Evolutionary conservation across 129 eudicot genomes (phyloP), one percentile per base, ranked within the genome.

Genomic region (Lonicera japonica): DNA sequence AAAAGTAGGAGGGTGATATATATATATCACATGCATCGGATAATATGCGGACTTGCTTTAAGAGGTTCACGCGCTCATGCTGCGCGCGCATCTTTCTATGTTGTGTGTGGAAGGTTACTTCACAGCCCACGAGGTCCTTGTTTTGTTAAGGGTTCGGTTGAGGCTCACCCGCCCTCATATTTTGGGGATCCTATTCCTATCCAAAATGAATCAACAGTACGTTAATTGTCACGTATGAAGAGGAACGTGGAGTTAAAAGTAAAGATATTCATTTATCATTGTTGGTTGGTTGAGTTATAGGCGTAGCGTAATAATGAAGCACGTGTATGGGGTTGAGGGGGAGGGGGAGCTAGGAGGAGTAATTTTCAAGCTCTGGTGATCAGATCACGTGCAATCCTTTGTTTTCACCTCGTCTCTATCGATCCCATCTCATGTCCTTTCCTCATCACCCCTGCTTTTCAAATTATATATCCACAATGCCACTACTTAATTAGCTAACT

Each of bases 21-120:
- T n/a, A n/a, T n/a, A n/a, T n/a, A n/a, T n/a, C n/a, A n/a, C n/a
- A n/a, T n/a, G n/a, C n/a, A n/a, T n/a, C n/a, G n/a, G n/a, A n/a
- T n/a, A n/a, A n/a, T n/a, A n/a, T n/a, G 4, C 51, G 0, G 51
- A 3, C 51, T 10, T 15, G 10, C 16, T 10, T 12, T 12, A 8
- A 10, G n/a, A 3, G 55, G 55, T n/a, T 50, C 55, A 50, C 55
- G 55, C 55, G 55, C 55, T 50, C 19, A 15, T 16, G 55, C 21
- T 50, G 55, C 21, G 55, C 55, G 55, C 21, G 55, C 55, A 50
- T 5, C 55, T 50, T 50, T 50, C 55, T 50, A 50, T 15, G 55
- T 50, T 17, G 55, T 5, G 55, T 20, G 55, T 50, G 55, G 55
- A 50, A 50, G 55, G 20, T 1, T n/a, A 50, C 18, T 17, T 1